Conservation (phyloP, 306 rosid species). For the Rosa multiflora region DNA sequence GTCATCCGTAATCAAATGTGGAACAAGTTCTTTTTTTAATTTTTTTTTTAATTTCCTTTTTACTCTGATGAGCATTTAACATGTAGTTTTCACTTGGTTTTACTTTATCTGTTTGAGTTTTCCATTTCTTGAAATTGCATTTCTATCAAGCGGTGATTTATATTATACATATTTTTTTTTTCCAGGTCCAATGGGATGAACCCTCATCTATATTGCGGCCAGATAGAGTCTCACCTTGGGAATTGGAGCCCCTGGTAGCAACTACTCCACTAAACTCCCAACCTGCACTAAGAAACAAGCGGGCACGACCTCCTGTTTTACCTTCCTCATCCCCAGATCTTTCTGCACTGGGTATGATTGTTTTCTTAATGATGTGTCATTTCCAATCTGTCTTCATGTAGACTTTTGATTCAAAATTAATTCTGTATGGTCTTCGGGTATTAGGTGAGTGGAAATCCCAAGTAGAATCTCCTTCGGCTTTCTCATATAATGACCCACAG, state of each 20-base stretch:
- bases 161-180: not conserved
- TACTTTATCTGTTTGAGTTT: not conserved
- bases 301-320: slow-evolving; percentile 72
- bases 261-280: slow-evolving; percentile 62
- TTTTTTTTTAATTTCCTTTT: not conserved
- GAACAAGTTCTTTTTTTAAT: not conserved
- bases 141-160: not conserved
- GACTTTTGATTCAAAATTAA: slow-evolving; percentile 12
- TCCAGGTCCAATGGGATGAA: slow-evolving; percentile 99
- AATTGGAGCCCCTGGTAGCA: slow-evolving; percentile 88
- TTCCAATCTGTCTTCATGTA: slow-evolving; percentile 10
- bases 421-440: slow-evolving; percentile 20
- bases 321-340: slow-evolving; percentile 65
- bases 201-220: slow-evolving; percentile 91
- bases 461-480: slow-evolving; percentile 53
- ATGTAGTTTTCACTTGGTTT: not conserved
- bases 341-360: slow-evolving; percentile 55
- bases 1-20: not conserved
- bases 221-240: slow-evolving; percentile 96
- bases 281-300: slow-evolving; percentile 79
- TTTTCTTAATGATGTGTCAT: slow-evolving; percentile 13
- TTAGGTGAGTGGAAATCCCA: slow-evolving; percentile 81
- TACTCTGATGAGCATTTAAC: not conserved
- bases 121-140: not conserved
- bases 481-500: slow-evolving; percentile 63